Base-by-base conservation (phyloP, 345 rosid genomes). In the Gossypium australe region DNA sequence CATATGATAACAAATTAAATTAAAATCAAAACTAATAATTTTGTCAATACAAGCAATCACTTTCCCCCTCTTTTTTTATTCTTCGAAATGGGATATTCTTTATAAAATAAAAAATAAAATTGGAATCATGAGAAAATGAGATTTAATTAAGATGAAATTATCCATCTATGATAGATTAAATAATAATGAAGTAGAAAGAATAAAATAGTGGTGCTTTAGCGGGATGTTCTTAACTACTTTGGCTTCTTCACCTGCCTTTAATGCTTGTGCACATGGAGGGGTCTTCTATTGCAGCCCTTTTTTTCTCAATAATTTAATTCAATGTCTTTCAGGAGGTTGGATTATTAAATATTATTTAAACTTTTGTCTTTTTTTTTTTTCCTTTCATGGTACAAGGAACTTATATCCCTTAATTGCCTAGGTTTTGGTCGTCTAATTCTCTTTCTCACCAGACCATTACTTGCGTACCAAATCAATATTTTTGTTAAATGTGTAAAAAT, bases 191-290 rank as follows among this genome's bases (percentile, higher is more conserved):
- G 11, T 57, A 3, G 10, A 57, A 22, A 57, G 27, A 57, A 57
- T 51, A 51, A 51, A 51, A 74, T 62, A 58, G 80, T 79, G 67
- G 74, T 55, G 56, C 62, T 34, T 51, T 24, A 72, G 70, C 70
- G 69, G 63, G 75, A 77, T 58, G 74, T 73, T 66, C 56, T 72
- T 52, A 80, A 82, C 75, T 57, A 77, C 70, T 69, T 70, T 67
- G 59, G 45, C 12, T 60, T 48, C 48, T 74, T 60, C 62, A 79
- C 82, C 84, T 81, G 85, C 82, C 85, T 80, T 59, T 24, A 88
- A 79, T 81, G 85, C 81, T 60, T 63, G 51, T 71, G 90, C 89
- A 88, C 92, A 86, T 88, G 90, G 89, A 81, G 86, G 87, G 89
- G 87, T 76, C 87, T 82, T 71, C 76, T 5, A 43, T 71, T 56